Evolutionary conservation across 2,329 filamentous ascomycete genomes (phyloP), one percentile per base, ranked within the genome.

Genomic region (Macrophomina tecta): DNA sequence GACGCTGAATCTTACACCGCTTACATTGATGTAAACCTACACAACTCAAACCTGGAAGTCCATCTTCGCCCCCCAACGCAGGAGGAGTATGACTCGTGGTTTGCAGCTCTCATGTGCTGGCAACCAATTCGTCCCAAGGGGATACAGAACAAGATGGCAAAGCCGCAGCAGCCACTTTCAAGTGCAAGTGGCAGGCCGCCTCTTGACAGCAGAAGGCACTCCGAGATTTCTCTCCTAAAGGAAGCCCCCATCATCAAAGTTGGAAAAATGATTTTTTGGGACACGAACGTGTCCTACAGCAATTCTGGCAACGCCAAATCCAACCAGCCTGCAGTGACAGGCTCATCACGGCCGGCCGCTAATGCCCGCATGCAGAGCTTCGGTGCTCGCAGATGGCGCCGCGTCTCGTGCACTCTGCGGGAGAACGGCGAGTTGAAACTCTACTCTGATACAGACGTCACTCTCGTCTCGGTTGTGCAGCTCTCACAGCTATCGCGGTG

Each of bases 361-460:
- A 70, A 69, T 8, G 84, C 85, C 72, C 82, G 84, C 67, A 81
- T 87, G 71, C 84, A 87, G 73, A 86, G 84, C 71, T 81, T 85
- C 45, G 81, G 86, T 63, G 85, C 85, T 53, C 82, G 84, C n/a
- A 86, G 90, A 11, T 98, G 95, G 95, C 88, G 91, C 72, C 88
- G 88, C 70, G 93, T 98, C 4, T 97, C 93, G 36, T 97, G 94
- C 78, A 96, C 95, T 18, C 83, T 99, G 30, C 92, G 97, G 71
- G 95, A 98, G 75, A 97, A 97, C 72, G 95, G 95, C 67, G 92
- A 96, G 75, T 90, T 99, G 75, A 97, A 94, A 74, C 86, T 99
- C 11, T 90, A 95, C 77, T 91, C 91, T 1, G 94, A 97, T 73
- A 90, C 91, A 65, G 94, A 97, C 71, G 89, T 91, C 55, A 88